Evolutionary conservation across 192 early-diverging fungal genomes (phyloP).

Genomic region (Cetraspora pellucida): DNA sequence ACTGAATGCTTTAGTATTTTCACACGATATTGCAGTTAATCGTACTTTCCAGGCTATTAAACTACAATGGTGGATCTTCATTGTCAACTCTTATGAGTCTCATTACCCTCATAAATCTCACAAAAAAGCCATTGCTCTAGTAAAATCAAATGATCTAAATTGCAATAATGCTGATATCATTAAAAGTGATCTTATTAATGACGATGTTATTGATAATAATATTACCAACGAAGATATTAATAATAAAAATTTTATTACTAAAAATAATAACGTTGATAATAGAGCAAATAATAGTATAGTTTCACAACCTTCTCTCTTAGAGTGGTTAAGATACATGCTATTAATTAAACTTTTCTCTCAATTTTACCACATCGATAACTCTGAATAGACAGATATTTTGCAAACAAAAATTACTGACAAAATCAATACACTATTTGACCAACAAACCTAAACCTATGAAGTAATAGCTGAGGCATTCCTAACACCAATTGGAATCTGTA

Average conservation of each 20-base stretch:
- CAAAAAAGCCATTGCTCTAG: constrained; percentile 2
- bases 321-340: background rate
- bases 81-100: constrained; percentile 2
- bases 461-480: no score
- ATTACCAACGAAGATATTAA: no score
- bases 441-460: no score
- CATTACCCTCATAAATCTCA: background rate
- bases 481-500: no score
- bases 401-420: no score
- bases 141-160: background rate
- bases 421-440: no score
- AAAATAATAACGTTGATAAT: no score
- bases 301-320: background rate
- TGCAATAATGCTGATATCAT: background rate
- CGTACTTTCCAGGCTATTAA: background rate
- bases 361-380: no score
- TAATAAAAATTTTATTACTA: background rate
- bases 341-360: background rate
- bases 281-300: no score
- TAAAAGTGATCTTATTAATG: no score
- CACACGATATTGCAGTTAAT: constrained; percentile 13
- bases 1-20: constrained; percentile 12
- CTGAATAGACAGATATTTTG: no score
- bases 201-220: no score
- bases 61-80: background rate